Percentiles rank a stretch among this genome's conserved stretches.
Conservation (phyloP, 805 yeast genomes). For the Ogataea pini region DNA sequence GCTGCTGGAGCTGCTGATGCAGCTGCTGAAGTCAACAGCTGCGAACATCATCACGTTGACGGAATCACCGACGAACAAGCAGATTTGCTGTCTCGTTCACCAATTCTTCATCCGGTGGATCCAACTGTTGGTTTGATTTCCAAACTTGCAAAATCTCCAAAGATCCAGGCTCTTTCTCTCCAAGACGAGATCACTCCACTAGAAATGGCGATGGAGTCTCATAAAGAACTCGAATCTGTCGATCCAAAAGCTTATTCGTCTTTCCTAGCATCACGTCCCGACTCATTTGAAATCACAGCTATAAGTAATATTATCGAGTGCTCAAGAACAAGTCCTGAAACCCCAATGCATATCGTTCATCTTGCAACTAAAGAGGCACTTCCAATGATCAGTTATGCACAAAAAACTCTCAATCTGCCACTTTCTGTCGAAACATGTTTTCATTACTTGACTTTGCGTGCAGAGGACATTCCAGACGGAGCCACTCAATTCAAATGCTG, state of each 20-base stretch:
- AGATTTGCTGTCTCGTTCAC: slow-evolving; percentile 54
- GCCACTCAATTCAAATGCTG: slow-evolving; percentile 90
- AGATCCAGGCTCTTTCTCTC: slow-evolving; percentile 18
- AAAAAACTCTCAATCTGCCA: slow-evolving; percentile 49
- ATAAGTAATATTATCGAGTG: slow-evolving; percentile 69
- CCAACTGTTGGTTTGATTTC: slow-evolving; percentile 53
- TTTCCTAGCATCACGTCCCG: slow-evolving; percentile 85
- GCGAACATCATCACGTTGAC: slow-evolving; percentile 38
- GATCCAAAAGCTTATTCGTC: slow-evolving; percentile 70
- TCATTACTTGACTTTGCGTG: slow-evolving; percentile 78
- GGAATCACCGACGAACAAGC: slow-evolving; percentile 52
- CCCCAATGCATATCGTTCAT: slow-evolving; percentile 86
- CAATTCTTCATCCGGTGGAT: slow-evolving; percentile 57
- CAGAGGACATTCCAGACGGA: slow-evolving; percentile 76
- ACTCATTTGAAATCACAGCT: slow-evolving; percentile 82
- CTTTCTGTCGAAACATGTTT: slow-evolving; percentile 91
- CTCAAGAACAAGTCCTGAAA: slow-evolving; percentile 55
- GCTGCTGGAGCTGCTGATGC: slow-evolving; percentile 14
- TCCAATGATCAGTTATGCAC: slow-evolving; percentile 70
- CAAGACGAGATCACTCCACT: slow-evolving; percentile 30
- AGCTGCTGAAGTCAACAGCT: too few relatives aligned
- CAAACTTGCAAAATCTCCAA: slow-evolving; percentile 39
- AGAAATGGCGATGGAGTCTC: slow-evolving; percentile 21
- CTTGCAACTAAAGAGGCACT: slow-evolving; percentile 83
- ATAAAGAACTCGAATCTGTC: slow-evolving; percentile 38